Percentiles rank a stretch among this genome's conserved stretches.
Conservation (phyloP, 1,284 basidiomycete species). For the Omphalotus olearius region DNA sequence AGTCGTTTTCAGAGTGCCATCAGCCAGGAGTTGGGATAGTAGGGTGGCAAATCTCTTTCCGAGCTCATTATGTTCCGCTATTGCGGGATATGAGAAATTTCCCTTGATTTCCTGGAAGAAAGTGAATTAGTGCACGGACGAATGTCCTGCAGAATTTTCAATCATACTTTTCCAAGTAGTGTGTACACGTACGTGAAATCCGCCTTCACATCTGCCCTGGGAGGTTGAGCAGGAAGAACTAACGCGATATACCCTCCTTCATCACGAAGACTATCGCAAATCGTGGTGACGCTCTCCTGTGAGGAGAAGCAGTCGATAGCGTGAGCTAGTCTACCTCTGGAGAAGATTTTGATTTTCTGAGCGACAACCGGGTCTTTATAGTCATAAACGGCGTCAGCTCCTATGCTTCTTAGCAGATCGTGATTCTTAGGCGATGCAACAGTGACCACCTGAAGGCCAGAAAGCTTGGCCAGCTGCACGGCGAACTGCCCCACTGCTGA, state of each 20-base stretch:
- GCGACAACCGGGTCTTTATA: conserved; percentile 22
- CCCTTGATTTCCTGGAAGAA: not conserved
- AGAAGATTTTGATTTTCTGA: conserved; percentile 18
- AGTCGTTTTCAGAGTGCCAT: conserved; percentile 16
- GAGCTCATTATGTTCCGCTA: conserved; percentile 17
- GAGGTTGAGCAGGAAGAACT: conserved; percentile 6
- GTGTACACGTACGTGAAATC: conserved; percentile 19
- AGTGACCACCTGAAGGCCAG: conserved; percentile 33
- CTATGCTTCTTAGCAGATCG: conserved; percentile 33
- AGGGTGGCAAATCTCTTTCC: conserved; percentile 14
- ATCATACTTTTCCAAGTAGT: conserved; percentile 17
- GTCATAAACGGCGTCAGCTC: conserved; percentile 35
- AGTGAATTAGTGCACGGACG: not conserved
- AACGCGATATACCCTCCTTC: conserved; percentile 6
- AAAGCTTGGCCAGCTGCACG: conserved; percentile 34
- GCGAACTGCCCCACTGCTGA: conserved; percentile 38
- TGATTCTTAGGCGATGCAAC: conserved; percentile 35
- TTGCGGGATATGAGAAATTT: conserved; percentile 6
- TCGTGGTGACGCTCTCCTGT: conserved; percentile 15
- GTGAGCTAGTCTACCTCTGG: conserved; percentile 13
- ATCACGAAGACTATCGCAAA: conserved; percentile 9
- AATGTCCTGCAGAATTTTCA: not conserved
- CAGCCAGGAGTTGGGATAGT: conserved; percentile 13
- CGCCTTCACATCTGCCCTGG: conserved; percentile 8
- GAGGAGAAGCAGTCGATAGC: conserved; percentile 21